phyloP scores from a whole-genome alignment of 495 filamentous ascomycete genomes.

The Xylaria flabelliformis region DNA sequence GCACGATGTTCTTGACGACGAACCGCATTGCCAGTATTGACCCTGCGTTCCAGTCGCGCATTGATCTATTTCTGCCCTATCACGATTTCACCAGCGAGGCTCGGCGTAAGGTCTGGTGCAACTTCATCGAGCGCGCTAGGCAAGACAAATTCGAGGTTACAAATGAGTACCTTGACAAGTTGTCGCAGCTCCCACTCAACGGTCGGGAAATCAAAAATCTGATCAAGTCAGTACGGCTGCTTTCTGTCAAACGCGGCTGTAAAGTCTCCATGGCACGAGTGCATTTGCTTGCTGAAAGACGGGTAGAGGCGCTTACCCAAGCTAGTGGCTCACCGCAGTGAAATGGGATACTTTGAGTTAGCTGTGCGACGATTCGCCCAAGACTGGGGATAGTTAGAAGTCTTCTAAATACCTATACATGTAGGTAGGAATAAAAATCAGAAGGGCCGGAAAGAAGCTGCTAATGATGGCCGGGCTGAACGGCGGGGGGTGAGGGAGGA shows the following conservation, averaged over 20 bases:
- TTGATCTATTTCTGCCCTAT: slow-evolving; percentile 54
- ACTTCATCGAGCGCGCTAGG: slow-evolving; percentile 35
- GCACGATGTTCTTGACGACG: slow-evolving; percentile 60
- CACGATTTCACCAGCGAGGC: slow-evolving; percentile 41
- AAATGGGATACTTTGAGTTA: too few species aligned
- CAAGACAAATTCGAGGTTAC: slow-evolving; percentile 31
- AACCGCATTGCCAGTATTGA: slow-evolving; percentile 54
- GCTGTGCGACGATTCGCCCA: too few species aligned
- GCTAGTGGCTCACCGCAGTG: neutral
- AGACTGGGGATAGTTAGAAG: too few species aligned
- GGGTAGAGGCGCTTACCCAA: slow-evolving; percentile 27
- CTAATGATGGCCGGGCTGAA: too few species aligned
- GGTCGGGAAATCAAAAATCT: slow-evolving; percentile 12
- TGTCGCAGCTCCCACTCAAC: neutral
- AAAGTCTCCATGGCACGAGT: slow-evolving; percentile 27
- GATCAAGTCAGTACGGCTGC: slow-evolving; percentile 21
- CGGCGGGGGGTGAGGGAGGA: too few species aligned
- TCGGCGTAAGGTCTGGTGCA: slow-evolving; percentile 37
- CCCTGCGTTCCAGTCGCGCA: slow-evolving; percentile 57
- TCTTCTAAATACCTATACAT: too few species aligned
- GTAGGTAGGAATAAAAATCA: too few species aligned
- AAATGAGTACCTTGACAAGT: slow-evolving; percentile 24
- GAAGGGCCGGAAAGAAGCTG: too few species aligned
- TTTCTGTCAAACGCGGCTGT: slow-evolving; percentile 15
- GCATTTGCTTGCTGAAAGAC: slow-evolving; percentile 32